phyloP scores from a whole-genome alignment of 768 basidiomycete genomes.

The Vishniacozyma victoriae region DNA sequence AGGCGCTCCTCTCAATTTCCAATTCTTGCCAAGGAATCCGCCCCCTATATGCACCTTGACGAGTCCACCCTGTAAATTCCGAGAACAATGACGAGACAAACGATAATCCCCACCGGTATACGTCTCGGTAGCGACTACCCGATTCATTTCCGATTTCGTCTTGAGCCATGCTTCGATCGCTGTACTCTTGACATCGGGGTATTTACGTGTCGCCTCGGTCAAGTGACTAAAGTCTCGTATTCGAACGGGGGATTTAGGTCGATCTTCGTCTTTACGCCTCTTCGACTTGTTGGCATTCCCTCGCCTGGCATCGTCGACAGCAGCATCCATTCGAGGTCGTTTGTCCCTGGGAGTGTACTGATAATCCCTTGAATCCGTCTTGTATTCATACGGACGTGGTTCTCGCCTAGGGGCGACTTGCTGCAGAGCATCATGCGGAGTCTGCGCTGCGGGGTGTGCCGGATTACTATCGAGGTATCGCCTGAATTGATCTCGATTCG shows the following conservation, averaged over 20 bases:
- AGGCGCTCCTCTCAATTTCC: slow-evolving; percentile 32
- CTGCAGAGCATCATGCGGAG: slow-evolving; percentile 19
- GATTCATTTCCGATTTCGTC: slow-evolving; percentile 17
- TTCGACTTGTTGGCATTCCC: slow-evolving; percentile 14
- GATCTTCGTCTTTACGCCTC: slow-evolving; percentile 25
- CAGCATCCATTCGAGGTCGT: slow-evolving; percentile 36
- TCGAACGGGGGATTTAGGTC: slow-evolving; percentile 6
- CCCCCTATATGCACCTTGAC: slow-evolving; percentile 30
- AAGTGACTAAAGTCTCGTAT: slow-evolving; percentile 17
- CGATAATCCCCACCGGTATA: slow-evolving; percentile 32
- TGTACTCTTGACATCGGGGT: slow-evolving; percentile 27
- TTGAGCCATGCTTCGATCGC: slow-evolving; percentile 37
- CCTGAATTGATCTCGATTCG: too few relatives aligned
- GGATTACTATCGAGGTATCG: background rate
- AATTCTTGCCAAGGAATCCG: slow-evolving; percentile 23
- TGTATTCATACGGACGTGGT: slow-evolving; percentile 37
- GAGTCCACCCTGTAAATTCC: slow-evolving; percentile 22
- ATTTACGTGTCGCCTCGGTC: slow-evolving; percentile 8
- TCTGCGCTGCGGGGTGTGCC: background rate
- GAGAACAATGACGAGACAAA: slow-evolving; percentile 7
- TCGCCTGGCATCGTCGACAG: slow-evolving; percentile 29
- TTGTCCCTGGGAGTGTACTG: slow-evolving; percentile 26
- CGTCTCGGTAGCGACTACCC: slow-evolving; percentile 7
- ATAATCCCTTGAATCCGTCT: slow-evolving; percentile 28
- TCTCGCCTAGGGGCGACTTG: slow-evolving; percentile 36